phyloP scores from a whole-genome alignment of 768 basidiomycete species.

The Boletus barrowsii region DNA sequence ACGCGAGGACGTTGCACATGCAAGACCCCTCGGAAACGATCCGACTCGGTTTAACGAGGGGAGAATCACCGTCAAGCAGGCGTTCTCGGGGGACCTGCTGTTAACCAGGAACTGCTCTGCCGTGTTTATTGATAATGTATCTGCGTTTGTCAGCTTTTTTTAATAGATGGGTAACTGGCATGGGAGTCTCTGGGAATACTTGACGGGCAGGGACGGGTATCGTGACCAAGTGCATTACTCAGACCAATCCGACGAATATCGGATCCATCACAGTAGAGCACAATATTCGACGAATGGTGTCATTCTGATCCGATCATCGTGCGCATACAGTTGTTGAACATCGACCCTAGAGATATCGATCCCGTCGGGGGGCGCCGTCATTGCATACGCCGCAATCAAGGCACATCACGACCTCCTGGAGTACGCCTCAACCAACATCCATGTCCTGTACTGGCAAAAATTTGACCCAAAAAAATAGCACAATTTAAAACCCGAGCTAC shows the following conservation, averaged over 20 bases:
- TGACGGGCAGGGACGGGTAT: background rate
- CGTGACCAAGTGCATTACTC: background rate
- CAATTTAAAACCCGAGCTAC: no score
- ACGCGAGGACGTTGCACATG: slow-evolving; percentile 42
- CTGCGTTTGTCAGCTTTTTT: background rate
- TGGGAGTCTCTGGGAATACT: background rate
- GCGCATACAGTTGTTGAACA: background rate
- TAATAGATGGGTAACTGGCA: background rate
- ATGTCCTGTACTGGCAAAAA: background rate
- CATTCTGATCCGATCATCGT: background rate
- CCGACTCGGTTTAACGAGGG: slow-evolving; percentile 26
- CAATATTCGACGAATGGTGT: no score
- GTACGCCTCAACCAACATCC: background rate
- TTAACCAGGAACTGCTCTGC: background rate
- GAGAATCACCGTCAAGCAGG: slow-evolving; percentile 1
- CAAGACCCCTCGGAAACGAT: slow-evolving; percentile 40
- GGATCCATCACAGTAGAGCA: background rate
- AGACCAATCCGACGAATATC: background rate
- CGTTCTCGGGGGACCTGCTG: slow-evolving; percentile 18
- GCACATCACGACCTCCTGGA: background rate
- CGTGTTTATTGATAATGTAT: slow-evolving; percentile 24
- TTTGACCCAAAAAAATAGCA: no score
- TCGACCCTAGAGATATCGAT: no score
- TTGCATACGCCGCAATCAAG: no score
- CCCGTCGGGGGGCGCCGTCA: no score